Conservation (phyloP, 2,329 filamentous ascomycete species). For the Rhynchosporium secalis region DNA sequence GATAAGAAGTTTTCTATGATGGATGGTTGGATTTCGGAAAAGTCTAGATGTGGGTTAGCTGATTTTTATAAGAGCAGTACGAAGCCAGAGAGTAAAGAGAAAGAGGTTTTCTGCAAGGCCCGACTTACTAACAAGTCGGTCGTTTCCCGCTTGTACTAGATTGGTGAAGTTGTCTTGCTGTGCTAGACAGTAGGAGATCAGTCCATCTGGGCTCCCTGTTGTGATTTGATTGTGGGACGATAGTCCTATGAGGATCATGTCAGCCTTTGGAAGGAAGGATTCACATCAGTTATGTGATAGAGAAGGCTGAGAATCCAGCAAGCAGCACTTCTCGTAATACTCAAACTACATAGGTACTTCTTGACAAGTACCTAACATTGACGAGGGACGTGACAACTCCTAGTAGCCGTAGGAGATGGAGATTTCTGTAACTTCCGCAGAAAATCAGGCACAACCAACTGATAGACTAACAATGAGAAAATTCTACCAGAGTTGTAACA, state of each 20-base stretch:
- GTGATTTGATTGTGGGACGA: slow-evolving; percentile 32
- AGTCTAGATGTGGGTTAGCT: slow-evolving; percentile 5
- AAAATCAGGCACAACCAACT: too few relatives aligned
- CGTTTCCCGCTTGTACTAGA: slow-evolving; percentile 42
- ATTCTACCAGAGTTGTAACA: background rate
- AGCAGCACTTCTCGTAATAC: too few relatives aligned
- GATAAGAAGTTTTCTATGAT: slow-evolving; percentile 27
- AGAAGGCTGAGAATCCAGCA: background rate
- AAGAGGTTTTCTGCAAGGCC: background rate
- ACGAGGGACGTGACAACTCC: too few relatives aligned
- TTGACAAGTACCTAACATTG: too few relatives aligned
- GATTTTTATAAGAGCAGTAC: background rate
- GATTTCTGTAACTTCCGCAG: too few relatives aligned
- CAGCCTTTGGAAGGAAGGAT: background rate
- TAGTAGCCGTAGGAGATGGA: too few relatives aligned
- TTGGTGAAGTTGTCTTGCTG: slow-evolving; percentile 32
- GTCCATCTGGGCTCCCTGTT: slow-evolving; percentile 38
- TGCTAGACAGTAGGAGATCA: slow-evolving; percentile 27
- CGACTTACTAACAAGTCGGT: slow-evolving; percentile 27
- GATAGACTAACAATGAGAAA: too few relatives aligned
- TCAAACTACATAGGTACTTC: too few relatives aligned
- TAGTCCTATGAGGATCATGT: slow-evolving; percentile 18
- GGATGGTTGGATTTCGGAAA: slow-evolving; percentile 10
- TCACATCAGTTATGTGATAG: background rate
- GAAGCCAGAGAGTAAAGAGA: background rate